These are phyloP conservation scores for Eimeria zaria DNA, from an alignment of 169 alveolate species.

Conservation along the genomic window DNA sequence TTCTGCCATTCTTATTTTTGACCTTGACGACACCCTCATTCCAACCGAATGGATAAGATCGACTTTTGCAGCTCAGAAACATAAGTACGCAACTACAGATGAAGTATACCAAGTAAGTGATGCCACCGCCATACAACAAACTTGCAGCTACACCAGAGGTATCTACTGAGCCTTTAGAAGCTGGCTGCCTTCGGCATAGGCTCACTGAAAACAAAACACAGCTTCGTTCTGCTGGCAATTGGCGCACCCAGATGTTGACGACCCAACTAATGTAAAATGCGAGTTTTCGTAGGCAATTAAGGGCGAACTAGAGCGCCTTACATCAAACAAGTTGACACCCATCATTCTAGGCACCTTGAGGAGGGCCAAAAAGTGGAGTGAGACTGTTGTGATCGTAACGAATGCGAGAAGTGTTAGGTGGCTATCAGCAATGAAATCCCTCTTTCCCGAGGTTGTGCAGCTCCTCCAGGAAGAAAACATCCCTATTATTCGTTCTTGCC, in stretches of 20 bases:
- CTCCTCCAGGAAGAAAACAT: constrained; percentile 87
- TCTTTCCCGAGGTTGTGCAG: constrained; percentile 90
- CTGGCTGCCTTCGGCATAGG: background rate
- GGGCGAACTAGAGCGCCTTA: constrained; percentile 88
- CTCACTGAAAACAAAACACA: background rate
- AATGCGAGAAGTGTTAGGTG: constrained; percentile 92
- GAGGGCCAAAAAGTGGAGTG: constrained; percentile 87
- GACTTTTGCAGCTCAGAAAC: constrained; percentile 74
- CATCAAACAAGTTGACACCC: constrained; percentile 87
- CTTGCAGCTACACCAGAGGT: background rate
- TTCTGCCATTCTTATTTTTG: constrained; percentile 88
- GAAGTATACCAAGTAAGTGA: constrained; percentile 76
- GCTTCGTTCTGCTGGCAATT: background rate
- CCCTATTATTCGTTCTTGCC: constrained; percentile 91
- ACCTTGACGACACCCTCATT: constrained; percentile 92
- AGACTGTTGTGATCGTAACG: constrained; percentile 92
- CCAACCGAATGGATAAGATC: constrained; percentile 93
- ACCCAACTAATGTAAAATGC: background rate
- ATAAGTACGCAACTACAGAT: constrained; percentile 43
- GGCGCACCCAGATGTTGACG: background rate
- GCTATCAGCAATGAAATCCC: constrained; percentile 89
- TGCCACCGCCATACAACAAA: background rate
- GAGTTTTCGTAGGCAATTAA: constrained; percentile 80
- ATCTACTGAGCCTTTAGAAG: background rate
- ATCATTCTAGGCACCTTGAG: constrained; percentile 86